Conservation (phyloP, 495 filamentous ascomycete species). For the Podospora pseudopauciseta region DNA sequence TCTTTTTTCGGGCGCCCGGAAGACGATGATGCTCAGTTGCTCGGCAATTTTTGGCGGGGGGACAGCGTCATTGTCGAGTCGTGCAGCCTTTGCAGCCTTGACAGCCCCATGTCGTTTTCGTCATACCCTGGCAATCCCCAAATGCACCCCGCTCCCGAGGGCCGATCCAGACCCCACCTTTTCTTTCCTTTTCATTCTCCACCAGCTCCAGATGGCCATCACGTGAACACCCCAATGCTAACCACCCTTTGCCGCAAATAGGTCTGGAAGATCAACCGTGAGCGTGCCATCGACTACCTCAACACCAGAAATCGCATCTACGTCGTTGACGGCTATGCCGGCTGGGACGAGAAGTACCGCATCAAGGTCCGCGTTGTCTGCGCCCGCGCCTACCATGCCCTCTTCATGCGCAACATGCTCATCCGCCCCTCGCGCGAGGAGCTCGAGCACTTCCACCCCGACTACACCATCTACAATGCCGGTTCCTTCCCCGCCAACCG, state of each 20-base stretch:
- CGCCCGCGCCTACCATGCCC: conserved; percentile 96
- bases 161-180: conserved; percentile 16
- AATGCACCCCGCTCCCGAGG: conserved; percentile 38
- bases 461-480: conserved; percentile 99
- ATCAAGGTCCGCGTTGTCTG: conserved; percentile 98
- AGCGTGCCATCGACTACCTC: conserved; percentile 97
- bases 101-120: conserved; percentile 27
- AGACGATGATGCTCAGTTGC: conserved; percentile 6
- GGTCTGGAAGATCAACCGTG: conserved; percentile 99
- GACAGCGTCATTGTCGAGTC: conserved; percentile 24
- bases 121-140: conserved; percentile 26
- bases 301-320: conserved; percentile 99
- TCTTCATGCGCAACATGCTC: conserved; percentile 99
- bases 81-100: conserved; percentile 8
- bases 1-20: conserved; percentile 10
- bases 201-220: conserved; percentile 9
- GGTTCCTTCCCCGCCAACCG: conserved; percentile 98
- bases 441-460: conserved; percentile 93
- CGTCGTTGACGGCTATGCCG: conserved; percentile 93
- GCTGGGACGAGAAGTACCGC: conserved; percentile 97
- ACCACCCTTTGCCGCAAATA: conserved; percentile 33
- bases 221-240: conserved; percentile 26
- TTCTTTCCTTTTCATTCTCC: conserved; percentile 7
- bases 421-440: conserved; percentile 88
- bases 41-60: conserved; percentile 10